These are phyloP conservation scores for Candida sanyaensis DNA, from an alignment of 1,139 yeast species.

Conservation along the genomic window DNA sequence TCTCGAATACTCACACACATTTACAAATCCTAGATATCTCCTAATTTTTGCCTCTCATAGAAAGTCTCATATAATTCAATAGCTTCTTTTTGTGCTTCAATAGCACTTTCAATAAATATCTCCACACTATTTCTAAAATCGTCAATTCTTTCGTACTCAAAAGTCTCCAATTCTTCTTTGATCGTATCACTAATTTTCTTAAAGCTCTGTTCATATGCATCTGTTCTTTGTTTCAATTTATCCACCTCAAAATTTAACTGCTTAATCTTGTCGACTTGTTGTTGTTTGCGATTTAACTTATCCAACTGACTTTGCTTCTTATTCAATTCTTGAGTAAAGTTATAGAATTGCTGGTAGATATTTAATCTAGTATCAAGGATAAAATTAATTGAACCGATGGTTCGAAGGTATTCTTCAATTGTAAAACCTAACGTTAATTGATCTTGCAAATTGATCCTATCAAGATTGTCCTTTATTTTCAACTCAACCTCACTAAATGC, in stretches of 20 bases:
- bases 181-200: slow-evolving; percentile 64
- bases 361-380: slow-evolving; percentile 77
- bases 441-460: slow-evolving; percentile 82
- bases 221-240: slow-evolving; percentile 58
- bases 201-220: slow-evolving; percentile 58
- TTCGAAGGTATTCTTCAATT: slow-evolving; percentile 81
- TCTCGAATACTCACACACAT: too few relatives aligned
- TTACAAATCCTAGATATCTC: slow-evolving; percentile 12
- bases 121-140: slow-evolving; percentile 93
- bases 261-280: slow-evolving; percentile 57
- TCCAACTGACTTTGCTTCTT: slow-evolving; percentile 54
- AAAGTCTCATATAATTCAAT: slow-evolving; percentile 96
- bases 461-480: slow-evolving; percentile 72
- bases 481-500: slow-evolving; percentile 72
- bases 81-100: slow-evolving; percentile 92
- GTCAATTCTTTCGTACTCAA: slow-evolving; percentile 74
- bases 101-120: slow-evolving; percentile 84
- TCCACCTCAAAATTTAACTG: slow-evolving; percentile 58
- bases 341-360: slow-evolving; percentile 61
- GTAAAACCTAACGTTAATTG: slow-evolving; percentile 84
- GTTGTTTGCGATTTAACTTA: slow-evolving; percentile 55
- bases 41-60: slow-evolving; percentile 50
- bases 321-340: slow-evolving; percentile 41
- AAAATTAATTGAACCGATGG: slow-evolving; percentile 73
- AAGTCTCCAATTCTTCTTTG: slow-evolving; percentile 63